Conservation (phyloP, 306 rosid species). For the Lathyrus oleraceus region DNA sequence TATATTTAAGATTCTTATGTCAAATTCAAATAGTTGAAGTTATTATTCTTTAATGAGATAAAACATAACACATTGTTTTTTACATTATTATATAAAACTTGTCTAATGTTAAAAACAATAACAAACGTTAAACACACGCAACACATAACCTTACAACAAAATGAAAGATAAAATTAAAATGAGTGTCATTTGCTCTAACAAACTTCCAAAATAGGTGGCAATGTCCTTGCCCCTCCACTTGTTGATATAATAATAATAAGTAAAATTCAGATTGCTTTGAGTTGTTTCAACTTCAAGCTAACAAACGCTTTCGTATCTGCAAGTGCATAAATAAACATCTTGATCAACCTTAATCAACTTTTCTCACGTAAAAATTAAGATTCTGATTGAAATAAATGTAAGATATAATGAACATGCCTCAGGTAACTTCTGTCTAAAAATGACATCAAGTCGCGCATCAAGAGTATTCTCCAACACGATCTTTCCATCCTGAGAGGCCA, state of each 20-base stretch:
- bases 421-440: conserved; percentile 61
- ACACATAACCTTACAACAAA: not conserved
- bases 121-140: not conserved
- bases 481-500: conserved; percentile 74
- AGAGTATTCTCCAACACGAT: conserved; percentile 71
- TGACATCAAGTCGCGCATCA: conserved; percentile 56
- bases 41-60: not conserved
- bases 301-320: conserved; percentile 39
- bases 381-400: conserved; percentile 7
- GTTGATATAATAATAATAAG: not conserved
- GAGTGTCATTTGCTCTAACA: conserved; percentile 3
- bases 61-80: not conserved
- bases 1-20: not conserved
- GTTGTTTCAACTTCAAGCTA: conserved; percentile 30
- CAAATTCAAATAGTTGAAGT: not conserved
- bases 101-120: conserved; percentile 4
- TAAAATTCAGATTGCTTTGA: not conserved
- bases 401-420: conserved; percentile 45
- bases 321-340: not conserved
- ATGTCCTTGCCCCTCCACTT: conserved; percentile 5
- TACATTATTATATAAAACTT: not conserved
- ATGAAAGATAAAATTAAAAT: not conserved
- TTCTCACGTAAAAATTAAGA: not conserved
- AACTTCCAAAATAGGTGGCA: not conserved
- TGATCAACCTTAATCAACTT: not conserved